Conservation (phyloP, 192 early-diverging fungal genomes). For the Coemansia sp. region DNA sequence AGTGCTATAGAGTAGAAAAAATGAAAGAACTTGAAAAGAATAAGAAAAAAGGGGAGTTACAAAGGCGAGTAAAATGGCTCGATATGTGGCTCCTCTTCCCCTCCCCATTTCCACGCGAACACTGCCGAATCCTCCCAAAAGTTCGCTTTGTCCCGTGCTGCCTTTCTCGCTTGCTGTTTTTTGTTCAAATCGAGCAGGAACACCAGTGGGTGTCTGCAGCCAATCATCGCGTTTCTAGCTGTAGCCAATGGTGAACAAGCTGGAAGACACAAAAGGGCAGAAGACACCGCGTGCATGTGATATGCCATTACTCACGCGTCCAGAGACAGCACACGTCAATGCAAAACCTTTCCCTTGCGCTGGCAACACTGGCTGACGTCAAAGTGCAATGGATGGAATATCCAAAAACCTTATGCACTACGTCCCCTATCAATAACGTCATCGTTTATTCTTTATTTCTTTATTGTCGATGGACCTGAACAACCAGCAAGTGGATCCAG, state of each 20-base stretch:
- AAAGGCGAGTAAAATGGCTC: background rate
- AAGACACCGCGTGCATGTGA: constrained; percentile 2
- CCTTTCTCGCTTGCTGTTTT: background rate
- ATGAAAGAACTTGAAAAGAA: constrained; percentile 1
- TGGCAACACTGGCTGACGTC: background rate
- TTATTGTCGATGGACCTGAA: constrained; percentile 28
- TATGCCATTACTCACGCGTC: background rate
- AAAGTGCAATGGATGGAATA: too few relatives aligned
- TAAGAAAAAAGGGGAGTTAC: background rate
- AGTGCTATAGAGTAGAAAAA: constrained; percentile 5
- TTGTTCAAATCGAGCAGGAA: background rate
- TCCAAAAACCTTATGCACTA: background rate
- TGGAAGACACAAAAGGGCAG: background rate
- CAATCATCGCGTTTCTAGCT: background rate
- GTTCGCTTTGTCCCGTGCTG: background rate
- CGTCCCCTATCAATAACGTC: background rate
- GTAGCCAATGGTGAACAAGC: background rate
- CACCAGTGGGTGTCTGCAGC: background rate
- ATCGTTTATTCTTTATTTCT: background rate
- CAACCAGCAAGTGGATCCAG: constrained; percentile 10
- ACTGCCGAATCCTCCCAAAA: background rate
- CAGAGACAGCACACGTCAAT: background rate
- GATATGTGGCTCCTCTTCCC: background rate
- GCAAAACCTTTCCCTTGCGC: background rate
- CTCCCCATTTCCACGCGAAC: constrained; percentile 3